phyloP scores from a whole-genome alignment of 495 filamentous ascomycete species.

The Platismatia glauca region DNA sequence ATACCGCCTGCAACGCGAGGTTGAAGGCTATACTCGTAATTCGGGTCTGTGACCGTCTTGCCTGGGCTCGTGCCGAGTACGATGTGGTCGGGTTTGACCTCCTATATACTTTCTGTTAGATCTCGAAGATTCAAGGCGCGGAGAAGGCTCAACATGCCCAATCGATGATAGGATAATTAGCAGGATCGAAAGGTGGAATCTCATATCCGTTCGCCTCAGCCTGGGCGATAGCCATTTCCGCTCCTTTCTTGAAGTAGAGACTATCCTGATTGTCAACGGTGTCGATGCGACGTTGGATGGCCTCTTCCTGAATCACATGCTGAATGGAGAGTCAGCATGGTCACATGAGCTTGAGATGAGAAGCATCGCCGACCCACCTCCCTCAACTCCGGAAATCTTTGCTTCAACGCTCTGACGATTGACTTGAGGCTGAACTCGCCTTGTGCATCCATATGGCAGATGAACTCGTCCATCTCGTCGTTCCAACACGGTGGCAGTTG shows the following conservation, averaged over 20 bases:
- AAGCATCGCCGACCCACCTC: neutral
- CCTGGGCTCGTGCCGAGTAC: neutral
- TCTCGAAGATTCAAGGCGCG: neutral
- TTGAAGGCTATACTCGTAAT: slow-evolving; percentile 1
- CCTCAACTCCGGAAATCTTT: slow-evolving; percentile 8
- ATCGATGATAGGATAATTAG: slow-evolving; percentile 9
- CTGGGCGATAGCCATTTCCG: neutral
- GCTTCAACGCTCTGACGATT: slow-evolving; percentile 15
- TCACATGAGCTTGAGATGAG: no score
- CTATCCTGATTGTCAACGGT: slow-evolving; percentile 15
- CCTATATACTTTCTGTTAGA: neutral
- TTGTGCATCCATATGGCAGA: slow-evolving; percentile 18
- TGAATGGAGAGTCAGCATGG: neutral
- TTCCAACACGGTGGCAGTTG: slow-evolving; percentile 10
- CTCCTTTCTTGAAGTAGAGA: slow-evolving; percentile 13
- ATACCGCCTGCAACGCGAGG: neutral
- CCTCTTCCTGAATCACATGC: slow-evolving; percentile 6
- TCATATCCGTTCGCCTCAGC: slow-evolving; percentile 14
- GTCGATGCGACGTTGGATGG: slow-evolving; percentile 14
- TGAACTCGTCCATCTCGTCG: slow-evolving; percentile 18
- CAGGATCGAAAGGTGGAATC: slow-evolving; percentile 3
- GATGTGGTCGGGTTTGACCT: neutral
- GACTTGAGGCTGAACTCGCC: neutral
- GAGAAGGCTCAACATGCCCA: neutral
- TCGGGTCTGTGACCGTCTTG: neutral